These are phyloP conservation scores for Dendrostoma leiphaemia DNA, from an alignment of 2,329 filamentous ascomycete genomes.

Conservation along the genomic window DNA sequence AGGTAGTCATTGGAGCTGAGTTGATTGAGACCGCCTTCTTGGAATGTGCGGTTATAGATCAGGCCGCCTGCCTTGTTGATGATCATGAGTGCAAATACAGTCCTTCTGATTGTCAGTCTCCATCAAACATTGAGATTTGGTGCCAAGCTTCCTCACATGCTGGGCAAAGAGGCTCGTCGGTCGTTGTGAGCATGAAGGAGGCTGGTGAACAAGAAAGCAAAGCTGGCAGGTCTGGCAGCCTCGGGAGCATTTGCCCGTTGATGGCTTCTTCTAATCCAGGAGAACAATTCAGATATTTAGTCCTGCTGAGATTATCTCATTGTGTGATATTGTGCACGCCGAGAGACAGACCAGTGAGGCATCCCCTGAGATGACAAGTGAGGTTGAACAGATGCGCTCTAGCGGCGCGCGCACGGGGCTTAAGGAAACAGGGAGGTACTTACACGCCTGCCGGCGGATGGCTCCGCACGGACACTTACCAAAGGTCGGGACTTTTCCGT, in stretches of 20 bases:
- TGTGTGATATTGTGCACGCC: neutral
- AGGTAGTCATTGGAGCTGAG: slow-evolving; percentile 95
- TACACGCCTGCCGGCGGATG: too few species aligned
- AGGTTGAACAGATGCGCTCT: neutral
- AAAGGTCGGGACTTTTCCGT: too few species aligned
- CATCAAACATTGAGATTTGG: neutral
- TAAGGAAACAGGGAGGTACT: too few species aligned
- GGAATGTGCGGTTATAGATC: slow-evolving; percentile 93
- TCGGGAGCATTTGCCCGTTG: neutral
- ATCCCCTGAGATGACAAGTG: neutral
- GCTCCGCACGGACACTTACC: too few species aligned
- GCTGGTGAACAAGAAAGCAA: slow-evolving; percentile 1
- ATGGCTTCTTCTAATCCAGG: neutral
- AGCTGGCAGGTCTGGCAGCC: neutral
- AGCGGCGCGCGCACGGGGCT: too few species aligned
- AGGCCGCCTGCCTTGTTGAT: slow-evolving; percentile 98
- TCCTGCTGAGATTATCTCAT: neutral
- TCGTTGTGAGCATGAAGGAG: neutral
- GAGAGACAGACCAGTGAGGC: neutral
- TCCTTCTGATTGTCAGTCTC: slow-evolving; percentile 52
- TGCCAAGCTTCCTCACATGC: slow-evolving; percentile 4
- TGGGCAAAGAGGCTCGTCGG: slow-evolving; percentile 2
- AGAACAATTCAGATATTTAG: neutral
- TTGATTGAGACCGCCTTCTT: slow-evolving; percentile 78
- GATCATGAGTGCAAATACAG: slow-evolving; percentile 90